A percentile compares a stretch with the other conserved stretches of the same genome.
phyloP scores from a whole-genome alignment of 257 asterid genomes.

The Solanum pennellii region DNA sequence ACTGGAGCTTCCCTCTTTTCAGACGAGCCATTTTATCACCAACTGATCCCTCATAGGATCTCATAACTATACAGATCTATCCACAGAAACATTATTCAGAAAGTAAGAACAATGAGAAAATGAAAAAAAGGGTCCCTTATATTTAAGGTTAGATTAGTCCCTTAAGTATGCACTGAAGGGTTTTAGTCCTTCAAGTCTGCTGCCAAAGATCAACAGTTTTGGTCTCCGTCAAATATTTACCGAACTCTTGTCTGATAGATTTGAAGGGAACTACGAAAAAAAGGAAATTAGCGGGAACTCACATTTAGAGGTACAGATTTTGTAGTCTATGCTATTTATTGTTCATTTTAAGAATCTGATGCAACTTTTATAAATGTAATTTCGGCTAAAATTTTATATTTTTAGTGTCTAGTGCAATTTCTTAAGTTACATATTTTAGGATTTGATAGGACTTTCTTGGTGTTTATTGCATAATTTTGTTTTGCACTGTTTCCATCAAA shows the following conservation, averaged over 20 bases:
- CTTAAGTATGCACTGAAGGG: not conserved
- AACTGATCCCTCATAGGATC: slow-evolving; percentile 46
- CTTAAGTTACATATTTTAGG: not conserved
- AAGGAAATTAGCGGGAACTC: not conserved
- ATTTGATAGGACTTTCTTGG: not conserved
- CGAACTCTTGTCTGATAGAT: not conserved
- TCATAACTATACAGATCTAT: slow-evolving; percentile 48
- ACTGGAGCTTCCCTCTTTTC: slow-evolving; percentile 50
- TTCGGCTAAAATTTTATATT: not conserved
- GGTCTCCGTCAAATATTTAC: not conserved
- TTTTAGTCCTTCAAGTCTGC: not conserved
- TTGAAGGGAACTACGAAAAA: not conserved
- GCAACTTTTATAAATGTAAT: not conserved
- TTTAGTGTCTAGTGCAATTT: not conserved
- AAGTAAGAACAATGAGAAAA: not conserved
- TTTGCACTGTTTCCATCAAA: not conserved
- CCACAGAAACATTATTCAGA: slow-evolving; percentile 2
- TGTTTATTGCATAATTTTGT: not conserved
- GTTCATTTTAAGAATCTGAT: not conserved
- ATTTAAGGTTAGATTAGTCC: not conserved
- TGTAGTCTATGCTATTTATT: not conserved
- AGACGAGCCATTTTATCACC: slow-evolving; percentile 40
- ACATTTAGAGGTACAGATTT: not conserved
- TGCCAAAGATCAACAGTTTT: not conserved
- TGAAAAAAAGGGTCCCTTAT: not conserved